phyloP scores from a whole-genome alignment of 768 basidiomycete genomes.

The Roridomyces roridus region DNA sequence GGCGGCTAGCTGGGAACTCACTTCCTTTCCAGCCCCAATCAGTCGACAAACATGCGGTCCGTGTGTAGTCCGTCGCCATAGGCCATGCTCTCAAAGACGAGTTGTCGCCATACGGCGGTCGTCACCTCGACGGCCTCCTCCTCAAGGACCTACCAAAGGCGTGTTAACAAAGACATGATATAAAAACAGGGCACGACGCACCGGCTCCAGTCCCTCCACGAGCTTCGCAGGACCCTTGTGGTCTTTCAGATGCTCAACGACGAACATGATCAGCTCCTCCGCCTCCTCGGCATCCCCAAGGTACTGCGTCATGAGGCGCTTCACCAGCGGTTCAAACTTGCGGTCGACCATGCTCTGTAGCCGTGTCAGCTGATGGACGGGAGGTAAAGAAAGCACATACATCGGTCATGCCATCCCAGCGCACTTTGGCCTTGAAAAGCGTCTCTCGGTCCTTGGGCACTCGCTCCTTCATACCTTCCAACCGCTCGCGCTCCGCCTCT shows the following conservation, averaged over 20 bases:
- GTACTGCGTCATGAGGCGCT: conserved; percentile 83
- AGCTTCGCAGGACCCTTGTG: conserved; percentile 86
- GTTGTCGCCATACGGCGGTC: conserved; percentile 86
- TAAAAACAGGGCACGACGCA: conserved; percentile 48
- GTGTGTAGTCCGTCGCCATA: conserved; percentile 90
- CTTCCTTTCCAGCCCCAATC: conserved; percentile 27
- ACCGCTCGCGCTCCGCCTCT: conserved; percentile 61
- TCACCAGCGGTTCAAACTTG: conserved; percentile 86
- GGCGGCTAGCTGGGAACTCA: conserved; percentile 16
- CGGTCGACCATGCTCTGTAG: conserved; percentile 79
- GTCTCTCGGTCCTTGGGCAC: conserved; percentile 82
- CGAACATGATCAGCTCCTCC: conserved; percentile 93
- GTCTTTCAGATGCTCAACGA: conserved; percentile 90
- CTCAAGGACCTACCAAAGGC: conserved; percentile 76
- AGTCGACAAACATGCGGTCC: conserved; percentile 84
- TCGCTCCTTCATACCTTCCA: conserved; percentile 46
- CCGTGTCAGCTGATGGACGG: conserved; percentile 21
- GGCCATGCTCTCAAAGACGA: conserved; percentile 95
- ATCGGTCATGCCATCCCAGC: conserved; percentile 92
- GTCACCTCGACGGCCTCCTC: conserved; percentile 87
- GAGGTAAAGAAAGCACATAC: conserved; percentile 51
- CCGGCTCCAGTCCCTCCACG: conserved; percentile 89
- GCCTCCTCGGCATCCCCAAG: conserved; percentile 89
- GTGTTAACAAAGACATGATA: background rate
- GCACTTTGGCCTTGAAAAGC: conserved; percentile 83